These are phyloP conservation scores for Cystobasidiopsis lactophilus DNA, from an alignment of 768 basidiomycete species.

Conservation along the genomic window DNA sequence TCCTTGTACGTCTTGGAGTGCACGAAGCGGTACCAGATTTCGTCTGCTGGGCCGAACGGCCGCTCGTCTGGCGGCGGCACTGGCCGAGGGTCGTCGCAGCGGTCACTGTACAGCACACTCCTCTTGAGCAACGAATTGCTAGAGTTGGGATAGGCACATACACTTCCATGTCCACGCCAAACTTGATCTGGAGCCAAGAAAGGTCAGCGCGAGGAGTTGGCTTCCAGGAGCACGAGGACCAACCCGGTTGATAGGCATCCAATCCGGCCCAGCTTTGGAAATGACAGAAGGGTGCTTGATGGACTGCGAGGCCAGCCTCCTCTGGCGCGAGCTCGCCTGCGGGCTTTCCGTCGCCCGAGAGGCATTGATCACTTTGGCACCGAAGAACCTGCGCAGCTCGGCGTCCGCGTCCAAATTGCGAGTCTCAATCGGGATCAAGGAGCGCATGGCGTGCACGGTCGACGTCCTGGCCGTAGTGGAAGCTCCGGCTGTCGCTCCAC, in stretches of 20 bases:
- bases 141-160: neutral
- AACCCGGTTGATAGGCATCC: conserved; percentile 36
- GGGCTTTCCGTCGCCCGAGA: conserved; percentile 10
- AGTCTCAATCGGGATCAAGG: conserved; percentile 53
- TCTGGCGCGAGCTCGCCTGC: conserved; percentile 5
- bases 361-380: conserved; percentile 50
- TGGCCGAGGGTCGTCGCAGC: no score
- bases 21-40: conserved; percentile 74
- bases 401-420: conserved; percentile 66
- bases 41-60: conserved; percentile 25
- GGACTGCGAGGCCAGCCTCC: neutral
- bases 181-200: no score
- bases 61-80: no score
- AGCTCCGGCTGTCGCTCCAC: neutral
- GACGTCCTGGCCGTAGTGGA: neutral
- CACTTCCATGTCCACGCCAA: conserved; percentile 8
- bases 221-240: no score
- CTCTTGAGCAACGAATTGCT: no score
- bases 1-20: conserved; percentile 68
- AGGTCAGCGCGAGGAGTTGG: no score
- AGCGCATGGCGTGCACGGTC: conserved; percentile 9
- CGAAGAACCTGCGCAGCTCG: conserved; percentile 85
- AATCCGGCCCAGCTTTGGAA: conserved; percentile 49
- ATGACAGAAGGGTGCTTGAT: conserved; percentile 37
- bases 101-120: no score